Conservation (phyloP, 441 rosid species). For the Gossypium aridum region DNA sequence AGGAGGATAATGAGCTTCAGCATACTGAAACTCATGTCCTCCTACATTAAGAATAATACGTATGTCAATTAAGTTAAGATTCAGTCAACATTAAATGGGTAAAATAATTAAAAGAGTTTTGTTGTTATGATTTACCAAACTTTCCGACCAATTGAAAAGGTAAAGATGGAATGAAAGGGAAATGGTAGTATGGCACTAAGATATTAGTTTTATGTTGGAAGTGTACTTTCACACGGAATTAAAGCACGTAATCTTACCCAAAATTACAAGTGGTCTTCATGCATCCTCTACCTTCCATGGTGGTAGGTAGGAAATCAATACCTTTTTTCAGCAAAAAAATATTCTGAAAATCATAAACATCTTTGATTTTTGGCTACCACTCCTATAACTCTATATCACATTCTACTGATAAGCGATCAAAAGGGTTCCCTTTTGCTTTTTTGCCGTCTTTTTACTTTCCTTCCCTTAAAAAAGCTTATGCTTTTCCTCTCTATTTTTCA, state of each 20-base stretch:
- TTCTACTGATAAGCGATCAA: not conserved
- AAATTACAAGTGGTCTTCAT: not conserved
- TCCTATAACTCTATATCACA: not conserved
- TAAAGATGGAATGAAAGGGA: too few relatives aligned
- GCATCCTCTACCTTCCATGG: slow-evolving; percentile 8
- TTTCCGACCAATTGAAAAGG: too few relatives aligned
- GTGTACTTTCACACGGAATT: not conserved
- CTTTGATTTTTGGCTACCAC: not conserved
- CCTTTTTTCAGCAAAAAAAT: not conserved
- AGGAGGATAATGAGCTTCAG: accelerated
- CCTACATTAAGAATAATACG: too few relatives aligned
- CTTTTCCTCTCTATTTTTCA: too few relatives aligned
- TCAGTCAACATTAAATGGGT: too few relatives aligned
- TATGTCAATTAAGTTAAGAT: too few relatives aligned
- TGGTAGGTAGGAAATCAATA: slow-evolving; percentile 6
- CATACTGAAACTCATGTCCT: too few relatives aligned
- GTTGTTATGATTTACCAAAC: too few relatives aligned
- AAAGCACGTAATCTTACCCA: slow-evolving; percentile 8
- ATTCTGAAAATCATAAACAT: not conserved
- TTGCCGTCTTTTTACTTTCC: not conserved
- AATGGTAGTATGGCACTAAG: not conserved
- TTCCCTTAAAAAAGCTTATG: not conserved
- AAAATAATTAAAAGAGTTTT: too few relatives aligned
- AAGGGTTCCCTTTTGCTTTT: not conserved
- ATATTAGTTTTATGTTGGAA: not conserved